Evolutionary conservation across 139 green algal genomes (phyloP).

Genomic region (Trebouxia sp.): DNA sequence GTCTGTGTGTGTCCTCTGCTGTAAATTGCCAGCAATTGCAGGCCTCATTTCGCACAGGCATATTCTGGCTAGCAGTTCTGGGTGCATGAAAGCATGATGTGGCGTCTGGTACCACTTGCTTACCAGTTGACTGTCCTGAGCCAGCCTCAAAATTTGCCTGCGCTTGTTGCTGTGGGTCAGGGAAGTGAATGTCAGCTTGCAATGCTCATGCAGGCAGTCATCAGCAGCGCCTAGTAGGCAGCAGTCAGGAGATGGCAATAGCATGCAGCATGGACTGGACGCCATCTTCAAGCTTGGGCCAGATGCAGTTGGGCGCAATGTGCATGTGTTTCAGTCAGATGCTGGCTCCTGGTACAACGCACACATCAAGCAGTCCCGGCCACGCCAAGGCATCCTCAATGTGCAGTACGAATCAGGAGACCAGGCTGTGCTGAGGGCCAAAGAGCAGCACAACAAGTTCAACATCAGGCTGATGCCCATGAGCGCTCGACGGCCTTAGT

Average conservation of each 20-base stretch:
- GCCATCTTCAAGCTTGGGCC: constrained; percentile 15
- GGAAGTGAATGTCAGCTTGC: too few relatives aligned
- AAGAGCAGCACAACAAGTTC: constrained; percentile 17
- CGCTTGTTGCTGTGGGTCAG: too few relatives aligned
- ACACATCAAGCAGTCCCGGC: constrained; percentile 23
- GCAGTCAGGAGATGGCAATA: not conserved
- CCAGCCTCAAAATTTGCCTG: too few relatives aligned
- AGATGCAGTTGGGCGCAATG: constrained; percentile 3
- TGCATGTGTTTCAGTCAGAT: constrained; percentile 27
- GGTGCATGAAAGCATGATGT: too few relatives aligned
- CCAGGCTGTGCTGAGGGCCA: not conserved
- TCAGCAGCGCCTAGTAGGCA: not conserved
- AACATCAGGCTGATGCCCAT: constrained; percentile 23
- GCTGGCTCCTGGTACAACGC: constrained; percentile 13
- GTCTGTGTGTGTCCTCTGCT: too few relatives aligned
- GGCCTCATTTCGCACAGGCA: too few relatives aligned
- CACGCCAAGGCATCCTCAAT: constrained; percentile 9
- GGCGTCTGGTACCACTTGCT: too few relatives aligned
- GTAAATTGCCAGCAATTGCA: too few relatives aligned
- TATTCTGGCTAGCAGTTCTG: too few relatives aligned
- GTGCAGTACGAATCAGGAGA: constrained; percentile 28
- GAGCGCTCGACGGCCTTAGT: not conserved
- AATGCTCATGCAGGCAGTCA: not conserved
- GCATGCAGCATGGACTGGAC: constrained; percentile 9
- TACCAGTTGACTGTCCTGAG: too few relatives aligned